These are phyloP conservation scores for Durusdinium trenchii DNA, from an alignment of 73 alveolate species.

Conservation along the genomic window DNA sequence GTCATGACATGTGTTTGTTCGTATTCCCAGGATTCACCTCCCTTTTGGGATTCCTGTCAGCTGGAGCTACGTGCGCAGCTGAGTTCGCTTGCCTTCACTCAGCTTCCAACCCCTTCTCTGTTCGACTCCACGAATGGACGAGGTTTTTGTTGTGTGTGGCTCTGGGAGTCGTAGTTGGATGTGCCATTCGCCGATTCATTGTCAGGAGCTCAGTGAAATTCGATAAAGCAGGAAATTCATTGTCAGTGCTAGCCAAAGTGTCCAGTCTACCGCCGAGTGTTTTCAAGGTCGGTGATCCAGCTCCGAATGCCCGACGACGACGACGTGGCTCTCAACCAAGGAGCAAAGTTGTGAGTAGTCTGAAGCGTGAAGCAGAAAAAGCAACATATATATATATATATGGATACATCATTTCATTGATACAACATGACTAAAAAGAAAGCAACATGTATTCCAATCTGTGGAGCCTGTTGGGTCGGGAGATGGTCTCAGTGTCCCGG, in stretches of 20 bases:
- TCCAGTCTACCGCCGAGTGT: no score
- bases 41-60: slow-evolving; percentile 45
- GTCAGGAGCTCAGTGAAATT: slow-evolving; percentile 14
- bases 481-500: background rate
- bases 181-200: slow-evolving; percentile 80
- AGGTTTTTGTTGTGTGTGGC: slow-evolving; percentile 84
- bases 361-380: no score
- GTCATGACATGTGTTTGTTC: background rate
- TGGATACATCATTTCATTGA: no score
- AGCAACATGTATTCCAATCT: background rate
- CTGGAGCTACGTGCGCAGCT: slow-evolving; percentile 70
- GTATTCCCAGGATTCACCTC: slow-evolving; percentile 13
- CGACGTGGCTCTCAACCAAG: slow-evolving; percentile 55
- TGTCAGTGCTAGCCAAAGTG: background rate
- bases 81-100: no score
- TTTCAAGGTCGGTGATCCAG: background rate
- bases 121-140: no score
- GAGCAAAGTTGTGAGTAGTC: background rate
- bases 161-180: slow-evolving; percentile 87
- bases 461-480: background rate
- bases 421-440: no score
- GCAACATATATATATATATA: no score
- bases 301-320: background rate
- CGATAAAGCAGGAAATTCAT: background rate
- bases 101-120: no score